Conservation (phyloP, 331 rosid genomes). For the Acacia concinna region DNA sequence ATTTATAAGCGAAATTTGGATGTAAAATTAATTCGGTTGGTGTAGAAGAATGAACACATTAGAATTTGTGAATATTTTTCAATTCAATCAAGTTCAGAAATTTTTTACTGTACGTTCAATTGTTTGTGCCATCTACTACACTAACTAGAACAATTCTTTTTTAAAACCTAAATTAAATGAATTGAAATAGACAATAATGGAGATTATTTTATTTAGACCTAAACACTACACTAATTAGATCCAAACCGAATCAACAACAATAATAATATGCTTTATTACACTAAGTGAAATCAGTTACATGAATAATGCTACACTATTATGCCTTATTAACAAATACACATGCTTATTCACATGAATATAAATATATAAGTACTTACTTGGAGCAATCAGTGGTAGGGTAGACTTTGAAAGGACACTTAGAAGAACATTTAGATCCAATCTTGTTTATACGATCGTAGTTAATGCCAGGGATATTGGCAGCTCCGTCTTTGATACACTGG, state of each 20-base stretch:
- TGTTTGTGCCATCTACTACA: not conserved
- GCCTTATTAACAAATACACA: not conserved
- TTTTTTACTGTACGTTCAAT: not conserved
- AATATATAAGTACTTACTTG: constrained; percentile 15
- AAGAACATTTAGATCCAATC: constrained; percentile 39
- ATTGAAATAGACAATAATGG: no score
- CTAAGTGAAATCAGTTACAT: no score
- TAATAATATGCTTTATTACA: no score
- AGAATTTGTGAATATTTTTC: not conserved
- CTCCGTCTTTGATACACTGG: constrained; percentile 52
- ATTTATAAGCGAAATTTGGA: not conserved
- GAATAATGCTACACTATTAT: no score
- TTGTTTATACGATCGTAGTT: constrained; percentile 47
- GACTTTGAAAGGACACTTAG: constrained; percentile 58
- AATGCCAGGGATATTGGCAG: constrained; percentile 49
- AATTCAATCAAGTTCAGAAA: not conserved
- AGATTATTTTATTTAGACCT: no score
- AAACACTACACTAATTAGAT: not conserved
- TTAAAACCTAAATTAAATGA: no score
- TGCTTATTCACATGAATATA: no score
- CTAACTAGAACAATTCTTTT: not conserved
- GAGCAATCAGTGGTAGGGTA: constrained; percentile 72
- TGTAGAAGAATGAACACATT: not conserved
- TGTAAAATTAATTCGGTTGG: not conserved
- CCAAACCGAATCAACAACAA: no score